Percentiles rank a stretch among this genome's conserved stretches.
Evolutionary conservation across 2,329 filamentous ascomycete species (phyloP).

Genomic region (Nothomitra cinnamomea): DNA sequence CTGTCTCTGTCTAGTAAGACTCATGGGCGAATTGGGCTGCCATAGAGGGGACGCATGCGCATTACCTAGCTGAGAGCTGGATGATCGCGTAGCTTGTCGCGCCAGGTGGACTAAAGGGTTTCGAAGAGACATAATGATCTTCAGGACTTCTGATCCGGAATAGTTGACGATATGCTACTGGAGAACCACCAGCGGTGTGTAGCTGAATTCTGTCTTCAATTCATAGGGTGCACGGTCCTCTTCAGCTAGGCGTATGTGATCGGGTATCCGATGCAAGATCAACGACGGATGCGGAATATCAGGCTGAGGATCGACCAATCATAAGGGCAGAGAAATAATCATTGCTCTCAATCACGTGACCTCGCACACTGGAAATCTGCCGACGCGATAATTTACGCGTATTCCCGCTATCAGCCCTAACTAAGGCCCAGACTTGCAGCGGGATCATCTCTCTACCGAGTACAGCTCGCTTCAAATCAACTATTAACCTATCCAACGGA

Average conservation of each 20-base stretch:
- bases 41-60: neutral
- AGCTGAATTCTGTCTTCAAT: neutral
- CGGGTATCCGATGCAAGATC: neutral
- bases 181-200: no score
- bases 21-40: neutral
- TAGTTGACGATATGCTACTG: neutral
- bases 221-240: neutral
- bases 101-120: conserved; percentile 13
- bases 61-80: neutral
- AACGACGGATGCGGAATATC: neutral
- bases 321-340: neutral
- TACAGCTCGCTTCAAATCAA: no score
- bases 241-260: neutral
- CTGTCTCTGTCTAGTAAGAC: neutral
- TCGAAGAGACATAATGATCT: conserved; percentile 24
- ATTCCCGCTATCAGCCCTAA: no score
- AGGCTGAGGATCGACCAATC: neutral
- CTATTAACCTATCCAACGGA: neutral
- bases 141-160: neutral
- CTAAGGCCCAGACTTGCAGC: no score
- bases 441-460: no score
- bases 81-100: neutral
- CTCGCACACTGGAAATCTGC: no score
- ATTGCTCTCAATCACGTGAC: no score
- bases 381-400: no score